Percentiles rank a stretch among this genome's conserved stretches.
Conservation (phyloP, 371 early-diverging fungal genomes). For the Syncephalastrum racemosum region DNA sequence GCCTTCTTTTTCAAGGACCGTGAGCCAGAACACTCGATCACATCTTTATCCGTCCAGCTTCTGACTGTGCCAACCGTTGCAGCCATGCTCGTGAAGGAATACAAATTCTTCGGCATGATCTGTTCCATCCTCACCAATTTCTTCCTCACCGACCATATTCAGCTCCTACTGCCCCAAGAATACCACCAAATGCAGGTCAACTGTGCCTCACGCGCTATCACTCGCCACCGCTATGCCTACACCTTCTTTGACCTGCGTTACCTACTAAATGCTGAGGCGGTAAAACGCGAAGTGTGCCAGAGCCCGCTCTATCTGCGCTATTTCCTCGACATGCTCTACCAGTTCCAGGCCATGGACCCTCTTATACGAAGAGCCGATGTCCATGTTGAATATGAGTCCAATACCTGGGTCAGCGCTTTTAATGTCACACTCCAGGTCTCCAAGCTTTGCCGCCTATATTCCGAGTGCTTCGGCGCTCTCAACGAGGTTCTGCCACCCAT, state of each 20-base stretch:
- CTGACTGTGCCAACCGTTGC: constrained; percentile 93
- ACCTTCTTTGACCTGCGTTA: constrained; percentile 86
- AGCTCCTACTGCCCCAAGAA: constrained; percentile 31
- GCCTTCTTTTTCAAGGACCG: constrained; percentile 84
- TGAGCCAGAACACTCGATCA: constrained; percentile 85
- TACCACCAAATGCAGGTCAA: constrained; percentile 58
- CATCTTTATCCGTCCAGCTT: constrained; percentile 88
- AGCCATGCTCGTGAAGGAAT: constrained; percentile 73
- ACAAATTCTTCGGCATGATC: constrained; percentile 72
- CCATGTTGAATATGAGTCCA: constrained; percentile 91
- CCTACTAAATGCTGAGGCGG: constrained; percentile 63
- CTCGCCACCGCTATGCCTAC: constrained; percentile 80
- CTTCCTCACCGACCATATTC: constrained; percentile 62
- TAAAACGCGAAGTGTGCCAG: constrained; percentile 54
- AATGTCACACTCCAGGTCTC: constrained; percentile 81
- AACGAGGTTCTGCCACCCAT: constrained; percentile 5
- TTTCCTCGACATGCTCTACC: constrained; percentile 76
- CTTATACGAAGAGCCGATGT: constrained; percentile 65
- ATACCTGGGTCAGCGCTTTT: constrained; percentile 89
- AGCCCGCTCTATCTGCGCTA: constrained; percentile 65
- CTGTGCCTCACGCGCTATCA: constrained; percentile 73
- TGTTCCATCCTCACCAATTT: constrained; percentile 67
- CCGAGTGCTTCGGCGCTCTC: constrained; percentile 64
- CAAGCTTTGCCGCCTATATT: constrained; percentile 74
- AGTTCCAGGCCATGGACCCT: constrained; percentile 94